phyloP scores from a whole-genome alignment of 805 yeast species.

The Metschnikowia kunwiensis region DNA sequence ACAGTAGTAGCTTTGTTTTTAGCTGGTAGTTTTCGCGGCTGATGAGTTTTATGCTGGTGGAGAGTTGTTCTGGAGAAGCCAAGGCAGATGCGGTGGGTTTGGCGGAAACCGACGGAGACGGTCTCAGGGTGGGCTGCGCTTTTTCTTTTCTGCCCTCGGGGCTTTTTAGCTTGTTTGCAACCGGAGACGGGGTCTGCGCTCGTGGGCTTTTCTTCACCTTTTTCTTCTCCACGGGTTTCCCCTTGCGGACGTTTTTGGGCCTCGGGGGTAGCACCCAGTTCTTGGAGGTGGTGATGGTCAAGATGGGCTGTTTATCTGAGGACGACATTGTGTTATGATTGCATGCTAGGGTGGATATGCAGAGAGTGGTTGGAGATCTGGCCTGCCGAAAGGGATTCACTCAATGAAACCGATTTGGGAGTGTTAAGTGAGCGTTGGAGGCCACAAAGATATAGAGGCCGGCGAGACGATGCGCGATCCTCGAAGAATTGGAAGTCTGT shows the following conservation, averaged over 20 bases:
- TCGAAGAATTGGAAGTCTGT: no score
- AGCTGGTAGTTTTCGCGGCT: constrained; percentile 35
- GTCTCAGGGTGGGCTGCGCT: not conserved
- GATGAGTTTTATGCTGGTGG: constrained; percentile 19
- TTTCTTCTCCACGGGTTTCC: constrained; percentile 15
- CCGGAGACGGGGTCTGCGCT: constrained; percentile 14
- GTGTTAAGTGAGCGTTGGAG: not conserved
- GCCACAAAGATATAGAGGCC: no score
- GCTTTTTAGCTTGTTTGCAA: not conserved
- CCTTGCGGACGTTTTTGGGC: constrained; percentile 20
- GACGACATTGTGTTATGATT: constrained; percentile 11
- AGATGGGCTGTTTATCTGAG: constrained; percentile 16
- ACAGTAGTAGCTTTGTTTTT: constrained; percentile 32
- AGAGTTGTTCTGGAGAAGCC: constrained; percentile 14
- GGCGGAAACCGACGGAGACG: not conserved
- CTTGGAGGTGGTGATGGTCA: constrained; percentile 19
- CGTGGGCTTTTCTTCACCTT: constrained; percentile 6
- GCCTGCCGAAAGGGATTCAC: not conserved
- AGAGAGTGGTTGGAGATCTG: no score
- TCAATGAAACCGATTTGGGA: no score
- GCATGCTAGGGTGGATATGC: constrained; percentile 16
- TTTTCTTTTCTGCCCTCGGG: constrained; percentile 1
- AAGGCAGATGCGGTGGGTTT: not conserved
- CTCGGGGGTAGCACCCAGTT: constrained; percentile 23
- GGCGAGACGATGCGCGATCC: no score